These are phyloP conservation scores for Ophiostoma australiae DNA, from an alignment of 2,329 filamentous ascomycete genomes.

Conservation along the genomic window DNA sequence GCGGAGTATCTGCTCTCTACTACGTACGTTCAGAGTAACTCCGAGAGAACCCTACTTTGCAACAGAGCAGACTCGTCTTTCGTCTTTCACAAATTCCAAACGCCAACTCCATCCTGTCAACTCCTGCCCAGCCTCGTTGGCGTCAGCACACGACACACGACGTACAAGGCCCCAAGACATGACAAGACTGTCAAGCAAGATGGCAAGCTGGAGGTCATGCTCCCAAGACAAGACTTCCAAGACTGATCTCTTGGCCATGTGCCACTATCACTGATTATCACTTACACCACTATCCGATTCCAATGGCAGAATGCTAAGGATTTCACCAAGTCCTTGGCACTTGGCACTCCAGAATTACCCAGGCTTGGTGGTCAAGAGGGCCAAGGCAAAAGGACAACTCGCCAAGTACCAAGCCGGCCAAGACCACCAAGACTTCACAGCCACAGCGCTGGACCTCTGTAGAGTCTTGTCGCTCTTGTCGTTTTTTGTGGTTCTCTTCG, in stretches of 20 bases:
- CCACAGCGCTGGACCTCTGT: conserved; percentile 14
- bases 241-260: neutral
- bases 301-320: conserved; percentile 8
- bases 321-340: neutral
- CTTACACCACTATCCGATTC: neutral
- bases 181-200: neutral
- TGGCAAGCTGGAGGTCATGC: conserved; percentile 5
- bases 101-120: neutral
- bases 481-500: neutral
- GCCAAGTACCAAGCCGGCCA: conserved; percentile 12
- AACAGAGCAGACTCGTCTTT: neutral
- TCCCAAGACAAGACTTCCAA: neutral
- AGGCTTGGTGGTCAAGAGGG: neutral
- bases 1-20: neutral
- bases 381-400: neutral
- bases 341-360: conserved; percentile 8
- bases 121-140: conserved; percentile 14
- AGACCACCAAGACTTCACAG: conserved; percentile 15
- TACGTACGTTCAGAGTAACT: neutral
- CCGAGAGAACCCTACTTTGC: no score
- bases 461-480: neutral
- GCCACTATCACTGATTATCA: neutral
- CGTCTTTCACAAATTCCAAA: neutral
- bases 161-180: neutral
- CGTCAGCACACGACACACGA: neutral